Evolutionary conservation across 345 rosid species (phyloP).

Genomic region (Melaleuca alternifolia): DNA sequence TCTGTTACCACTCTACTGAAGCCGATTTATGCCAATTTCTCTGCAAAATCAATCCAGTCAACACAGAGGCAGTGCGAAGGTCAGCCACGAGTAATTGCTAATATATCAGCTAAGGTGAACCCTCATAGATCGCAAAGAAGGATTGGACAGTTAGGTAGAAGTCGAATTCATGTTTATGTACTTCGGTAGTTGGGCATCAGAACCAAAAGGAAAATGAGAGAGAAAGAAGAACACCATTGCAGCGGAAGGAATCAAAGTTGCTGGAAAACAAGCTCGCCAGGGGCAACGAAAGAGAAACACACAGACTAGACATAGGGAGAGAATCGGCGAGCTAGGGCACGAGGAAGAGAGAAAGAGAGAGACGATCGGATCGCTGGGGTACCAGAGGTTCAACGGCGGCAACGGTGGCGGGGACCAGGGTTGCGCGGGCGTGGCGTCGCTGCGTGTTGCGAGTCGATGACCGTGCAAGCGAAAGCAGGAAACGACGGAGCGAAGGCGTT

Average conservation of each 20-base stretch:
- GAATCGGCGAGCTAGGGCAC: neutral
- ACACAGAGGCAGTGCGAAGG: neutral
- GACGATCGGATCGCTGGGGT: neutral
- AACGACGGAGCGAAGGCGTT: neutral
- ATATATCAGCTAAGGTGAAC: neutral
- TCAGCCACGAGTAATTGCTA: neutral
- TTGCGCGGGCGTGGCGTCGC: neutral
- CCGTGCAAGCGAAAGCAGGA: neutral
- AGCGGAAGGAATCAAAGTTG: neutral
- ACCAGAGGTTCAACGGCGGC: neutral
- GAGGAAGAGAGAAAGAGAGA: neutral
- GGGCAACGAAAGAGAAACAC: neutral
- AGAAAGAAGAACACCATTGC: neutral
- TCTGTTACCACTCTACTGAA: neutral
- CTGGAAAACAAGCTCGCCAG: neutral
- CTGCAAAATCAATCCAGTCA: neutral
- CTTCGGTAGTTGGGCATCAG: neutral
- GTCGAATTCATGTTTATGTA: neutral
- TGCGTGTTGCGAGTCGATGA: neutral
- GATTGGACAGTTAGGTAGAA: neutral
- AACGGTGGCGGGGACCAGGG: neutral
- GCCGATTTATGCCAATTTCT: neutral
- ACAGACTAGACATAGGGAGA: neutral
- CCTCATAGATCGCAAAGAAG: neutral
- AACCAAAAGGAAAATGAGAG: neutral